Evolutionary conservation across 1,284 basidiomycete genomes (phyloP).

Genomic region (Ganoderma lucidum): DNA sequence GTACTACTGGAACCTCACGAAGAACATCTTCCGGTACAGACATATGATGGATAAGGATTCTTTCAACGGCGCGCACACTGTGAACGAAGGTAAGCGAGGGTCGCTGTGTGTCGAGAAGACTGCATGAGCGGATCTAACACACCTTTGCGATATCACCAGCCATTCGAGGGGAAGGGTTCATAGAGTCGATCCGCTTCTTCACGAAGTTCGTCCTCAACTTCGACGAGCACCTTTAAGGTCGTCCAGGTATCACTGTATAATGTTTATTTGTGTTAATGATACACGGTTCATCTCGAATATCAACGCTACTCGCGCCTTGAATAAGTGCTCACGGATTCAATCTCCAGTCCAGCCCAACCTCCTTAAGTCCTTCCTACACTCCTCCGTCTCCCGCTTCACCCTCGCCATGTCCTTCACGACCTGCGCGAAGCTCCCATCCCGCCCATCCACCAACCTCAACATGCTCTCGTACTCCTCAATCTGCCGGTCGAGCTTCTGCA

Average conservation of each 20-base stretch:
- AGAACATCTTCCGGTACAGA: constrained; percentile 54
- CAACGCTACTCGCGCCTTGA: background rate
- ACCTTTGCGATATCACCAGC: constrained; percentile 18
- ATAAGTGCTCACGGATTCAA: constrained; percentile 30
- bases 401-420: constrained; percentile 57
- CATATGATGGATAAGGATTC: constrained; percentile 38
- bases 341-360: constrained; percentile 59
- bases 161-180: constrained; percentile 31
- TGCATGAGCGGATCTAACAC: constrained; percentile 10
- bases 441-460: constrained; percentile 51
- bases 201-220: constrained; percentile 40
- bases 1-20: constrained; percentile 54
- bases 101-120: background rate
- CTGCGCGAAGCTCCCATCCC: constrained; percentile 50
- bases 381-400: constrained; percentile 56
- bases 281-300: too few species aligned
- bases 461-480: constrained; percentile 52
- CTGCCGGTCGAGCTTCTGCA: constrained; percentile 46
- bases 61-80: constrained; percentile 57
- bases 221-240: constrained; percentile 32
- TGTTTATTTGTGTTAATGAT: background rate
- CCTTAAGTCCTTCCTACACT: constrained; percentile 55
- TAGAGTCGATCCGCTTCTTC: constrained; percentile 38
- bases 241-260: background rate
- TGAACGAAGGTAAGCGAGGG: constrained; percentile 41